Evolutionary conservation across 805 yeast species (phyloP).

Genomic region (Myxozyma kluyveri): DNA sequence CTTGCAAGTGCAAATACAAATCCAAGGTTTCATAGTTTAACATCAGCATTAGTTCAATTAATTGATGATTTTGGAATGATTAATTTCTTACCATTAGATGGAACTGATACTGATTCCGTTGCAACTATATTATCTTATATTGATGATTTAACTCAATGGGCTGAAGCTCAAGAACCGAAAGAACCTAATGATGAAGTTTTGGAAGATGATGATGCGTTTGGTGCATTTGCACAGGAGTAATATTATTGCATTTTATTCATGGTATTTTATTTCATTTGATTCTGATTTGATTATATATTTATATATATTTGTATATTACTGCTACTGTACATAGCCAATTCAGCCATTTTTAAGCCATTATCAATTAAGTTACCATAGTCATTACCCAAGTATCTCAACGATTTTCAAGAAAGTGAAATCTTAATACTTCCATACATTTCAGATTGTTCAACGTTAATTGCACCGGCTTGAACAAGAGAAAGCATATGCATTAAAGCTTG

Average conservation of each 20-base stretch:
- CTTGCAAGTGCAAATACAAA: constrained; percentile 51
- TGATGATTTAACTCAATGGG: constrained; percentile 98
- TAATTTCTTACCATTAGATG: constrained; percentile 86
- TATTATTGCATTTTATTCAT: too few relatives aligned
- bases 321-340: neutral
- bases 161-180: constrained; percentile 93
- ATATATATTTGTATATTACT: constrained; percentile 1
- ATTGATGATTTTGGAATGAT: constrained; percentile 99
- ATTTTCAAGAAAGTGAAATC: too few relatives aligned
- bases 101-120: constrained; percentile 70
- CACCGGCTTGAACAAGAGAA: constrained; percentile 13
- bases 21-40: constrained; percentile 67
- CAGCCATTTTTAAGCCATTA: neutral
- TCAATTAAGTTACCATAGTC: neutral
- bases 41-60: constrained; percentile 77
- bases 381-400: too few relatives aligned
- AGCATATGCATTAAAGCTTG: constrained; percentile 19
- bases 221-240: neutral
- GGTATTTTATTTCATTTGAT: too few relatives aligned
- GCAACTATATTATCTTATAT: constrained; percentile 83
- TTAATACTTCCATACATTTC: neutral
- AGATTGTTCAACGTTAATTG: constrained; percentile 11
- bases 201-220: constrained; percentile 41
- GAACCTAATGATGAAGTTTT: constrained; percentile 81
- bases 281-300: neutral